Evolutionary conservation across 768 basidiomycete genomes (phyloP), one percentile per base, ranked within the genome.

Genomic region (Myochromella boudieri): DNA sequence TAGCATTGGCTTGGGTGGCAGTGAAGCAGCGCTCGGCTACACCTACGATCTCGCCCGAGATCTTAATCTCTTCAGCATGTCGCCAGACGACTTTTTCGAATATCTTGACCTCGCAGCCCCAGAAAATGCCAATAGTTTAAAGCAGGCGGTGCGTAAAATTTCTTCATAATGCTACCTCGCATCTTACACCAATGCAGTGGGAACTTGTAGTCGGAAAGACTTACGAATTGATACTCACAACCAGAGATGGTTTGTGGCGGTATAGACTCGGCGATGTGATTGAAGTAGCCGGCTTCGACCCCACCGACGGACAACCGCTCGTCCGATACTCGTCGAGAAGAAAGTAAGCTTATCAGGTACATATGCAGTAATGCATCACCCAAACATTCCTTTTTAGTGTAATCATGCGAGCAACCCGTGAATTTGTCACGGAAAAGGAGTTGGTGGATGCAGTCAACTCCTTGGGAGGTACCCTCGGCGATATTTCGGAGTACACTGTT

Each of bases 361-460:
- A 7, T 20, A 20, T 15, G 10, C 8, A n/a, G 6, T 39, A 38
- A 7, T 25, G 14, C 6, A 20, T 28, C 25, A 14, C 20, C 25
- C 14, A 22, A 20, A 17, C 26, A 9, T 12, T 6, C n/a, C 14
- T 18, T 22, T 15, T 22, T 29, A 58, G 51, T 17, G 48, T 48
- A 18, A 36, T 37, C 2, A 48, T 54, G 36, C 44, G 54, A 21
- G 33, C 51, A 17, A 28, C 36, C 5, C 40, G 32, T 9, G 57
- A 55, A 25, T 55, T 51, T 28, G 34, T 53, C 12, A 53, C 51
- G 8, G 54, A 52, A 34, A 44, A 29, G 46, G 41, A 48, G 14
- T 15, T 47, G 1, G 44, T 42, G 25, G 24, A 32, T 7, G 43
- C 51, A 17, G 41, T 52, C 7, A 31, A 43, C 11, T 40, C 50